Evolutionary conservation across 2,329 filamentous ascomycete species (phyloP).

Genomic region (Penicillium aurantiogriseum): DNA sequence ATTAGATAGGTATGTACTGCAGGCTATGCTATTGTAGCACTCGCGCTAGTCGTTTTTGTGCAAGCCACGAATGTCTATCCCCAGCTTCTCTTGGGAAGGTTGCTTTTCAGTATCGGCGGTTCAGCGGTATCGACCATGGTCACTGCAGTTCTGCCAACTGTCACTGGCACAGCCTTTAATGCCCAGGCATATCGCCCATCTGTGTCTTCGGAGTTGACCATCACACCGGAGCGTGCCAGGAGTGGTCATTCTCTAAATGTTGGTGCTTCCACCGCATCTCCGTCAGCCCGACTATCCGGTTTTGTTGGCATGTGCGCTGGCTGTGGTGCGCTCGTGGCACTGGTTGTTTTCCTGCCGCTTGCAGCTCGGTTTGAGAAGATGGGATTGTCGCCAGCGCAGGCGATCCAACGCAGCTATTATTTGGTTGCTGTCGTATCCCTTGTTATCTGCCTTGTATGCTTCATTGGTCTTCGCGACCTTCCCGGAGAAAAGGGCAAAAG

Average conservation of each 20-base stretch:
- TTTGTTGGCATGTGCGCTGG: slow-evolving; percentile 91
- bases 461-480: slow-evolving; percentile 68
- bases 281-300: slow-evolving; percentile 70
- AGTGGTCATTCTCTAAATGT: slow-evolving; percentile 9
- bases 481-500: slow-evolving; percentile 76
- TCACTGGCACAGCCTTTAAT: slow-evolving; percentile 48
- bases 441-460: slow-evolving; percentile 70
- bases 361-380: slow-evolving; percentile 74
- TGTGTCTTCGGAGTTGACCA: slow-evolving; percentile 59
- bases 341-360: slow-evolving; percentile 79
- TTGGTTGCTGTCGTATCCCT: slow-evolving; percentile 74
- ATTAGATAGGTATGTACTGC: slow-evolving; percentile 55
- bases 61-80: slow-evolving; percentile 87
- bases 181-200: slow-evolving; percentile 51
- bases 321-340: slow-evolving; percentile 81
- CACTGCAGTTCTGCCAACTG: slow-evolving; percentile 81
- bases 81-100: slow-evolving; percentile 75
- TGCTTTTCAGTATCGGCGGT: slow-evolving; percentile 86
- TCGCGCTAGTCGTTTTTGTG: slow-evolving; percentile 76
- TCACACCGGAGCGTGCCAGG: slow-evolving; percentile 53
- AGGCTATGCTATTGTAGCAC: slow-evolving; percentile 78
- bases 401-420: slow-evolving; percentile 83
- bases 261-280: slow-evolving; percentile 29
- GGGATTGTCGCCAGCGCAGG: slow-evolving; percentile 69
- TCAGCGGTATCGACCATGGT: slow-evolving; percentile 98